Percentiles rank a stretch among this genome's conserved stretches.
Evolutionary conservation across 768 basidiomycete species (phyloP).

Genomic region (Lactarius evosmus): DNA sequence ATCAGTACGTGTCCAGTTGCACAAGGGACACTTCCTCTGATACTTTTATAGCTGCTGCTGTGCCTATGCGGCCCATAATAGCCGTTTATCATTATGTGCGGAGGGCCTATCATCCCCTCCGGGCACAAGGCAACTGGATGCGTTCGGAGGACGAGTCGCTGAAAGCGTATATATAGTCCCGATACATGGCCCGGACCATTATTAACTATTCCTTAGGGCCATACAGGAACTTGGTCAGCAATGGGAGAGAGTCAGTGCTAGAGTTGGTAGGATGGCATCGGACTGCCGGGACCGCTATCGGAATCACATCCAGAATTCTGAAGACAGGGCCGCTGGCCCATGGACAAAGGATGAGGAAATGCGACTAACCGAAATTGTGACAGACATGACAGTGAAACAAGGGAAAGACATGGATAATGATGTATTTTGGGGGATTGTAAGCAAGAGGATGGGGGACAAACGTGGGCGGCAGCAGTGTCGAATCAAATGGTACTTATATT

Average conservation of each 20-base stretch:
- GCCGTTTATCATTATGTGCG: conserved; percentile 83
- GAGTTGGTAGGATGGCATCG: conserved; percentile 70
- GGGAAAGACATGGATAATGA: conserved; percentile 76
- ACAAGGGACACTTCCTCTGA: background rate
- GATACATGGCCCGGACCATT: background rate
- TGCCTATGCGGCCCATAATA: conserved; percentile 74
- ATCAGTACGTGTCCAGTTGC: conserved; percentile 52
- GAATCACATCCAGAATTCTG: conserved; percentile 72
- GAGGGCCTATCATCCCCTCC: conserved; percentile 63
- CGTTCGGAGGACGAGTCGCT: conserved; percentile 61
- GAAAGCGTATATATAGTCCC: conserved; percentile 47
- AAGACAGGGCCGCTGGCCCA: conserved; percentile 55
- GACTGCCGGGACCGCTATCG: conserved; percentile 87
- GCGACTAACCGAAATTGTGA: conserved; percentile 68
- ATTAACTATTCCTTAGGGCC: conserved; percentile 45
- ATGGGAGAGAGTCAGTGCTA: conserved; percentile 73
- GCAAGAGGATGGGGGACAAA: conserved; percentile 70
- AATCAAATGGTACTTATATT: conserved; percentile 66
- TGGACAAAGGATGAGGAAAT: conserved; percentile 85
- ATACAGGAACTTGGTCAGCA: conserved; percentile 66
- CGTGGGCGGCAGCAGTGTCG: conserved; percentile 82
- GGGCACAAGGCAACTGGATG: conserved; percentile 68
- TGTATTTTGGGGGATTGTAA: conserved; percentile 79
- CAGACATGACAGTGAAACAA: conserved; percentile 65
- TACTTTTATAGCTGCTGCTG: conserved; percentile 51